These are phyloP conservation scores for Geranium rotundifolium DNA, from an alignment of 345 rosid genomes.

Conservation along the genomic window DNA sequence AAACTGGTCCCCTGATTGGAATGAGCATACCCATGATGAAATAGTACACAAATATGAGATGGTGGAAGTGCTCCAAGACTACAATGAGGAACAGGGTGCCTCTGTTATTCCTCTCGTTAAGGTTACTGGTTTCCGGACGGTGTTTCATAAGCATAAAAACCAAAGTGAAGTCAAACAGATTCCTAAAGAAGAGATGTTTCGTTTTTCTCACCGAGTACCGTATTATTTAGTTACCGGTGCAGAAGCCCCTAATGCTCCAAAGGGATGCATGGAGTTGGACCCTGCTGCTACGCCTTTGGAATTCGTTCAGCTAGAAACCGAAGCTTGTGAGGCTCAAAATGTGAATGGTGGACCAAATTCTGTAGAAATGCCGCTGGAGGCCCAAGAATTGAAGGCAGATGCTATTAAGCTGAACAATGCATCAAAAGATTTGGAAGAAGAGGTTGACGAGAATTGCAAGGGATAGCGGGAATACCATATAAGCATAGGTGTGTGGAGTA, in stretches of 20 bases:
- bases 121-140: conserved; percentile 56
- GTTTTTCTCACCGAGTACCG: conserved; percentile 97
- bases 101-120: conserved; percentile 55
- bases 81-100: conserved; percentile 43
- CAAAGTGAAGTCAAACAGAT: conserved; percentile 33
- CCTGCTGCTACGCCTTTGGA: conserved; percentile 82
- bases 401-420: background rate
- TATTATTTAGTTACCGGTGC: conserved; percentile 59
- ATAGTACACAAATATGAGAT: conserved; percentile 66
- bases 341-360: too few species aligned
- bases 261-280: conserved; percentile 74
- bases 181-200: conserved; percentile 61
- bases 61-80: conserved; percentile 84
- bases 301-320: conserved; percentile 23
- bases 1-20: conserved; percentile 86
- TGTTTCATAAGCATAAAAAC: conserved; percentile 43
- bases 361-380: background rate
- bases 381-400: conserved; percentile 4
- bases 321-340: too few species aligned
- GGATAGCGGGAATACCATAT: conserved; percentile 4
- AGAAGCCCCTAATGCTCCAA: conserved; percentile 56
- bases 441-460: conserved; percentile 4
- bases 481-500: conserved; percentile 2
- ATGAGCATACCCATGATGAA: conserved; percentile 51
- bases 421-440: conserved; percentile 4